Conservation (phyloP, 805 yeast genomes). For the Metschnikowia corniflorae region DNA sequence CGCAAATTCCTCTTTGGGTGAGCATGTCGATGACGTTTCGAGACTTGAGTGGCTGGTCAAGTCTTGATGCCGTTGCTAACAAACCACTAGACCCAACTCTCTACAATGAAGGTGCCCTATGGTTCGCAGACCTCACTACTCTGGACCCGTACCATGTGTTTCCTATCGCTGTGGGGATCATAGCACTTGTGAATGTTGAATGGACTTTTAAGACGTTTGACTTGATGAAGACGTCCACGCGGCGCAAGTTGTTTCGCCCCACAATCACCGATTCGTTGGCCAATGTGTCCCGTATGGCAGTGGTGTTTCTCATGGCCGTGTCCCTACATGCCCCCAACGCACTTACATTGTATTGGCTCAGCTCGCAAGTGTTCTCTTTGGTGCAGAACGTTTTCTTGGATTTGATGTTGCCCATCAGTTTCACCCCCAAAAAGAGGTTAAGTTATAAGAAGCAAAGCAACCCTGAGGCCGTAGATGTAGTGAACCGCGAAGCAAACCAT, state of each 20-base stretch:
- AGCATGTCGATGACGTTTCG: constrained; percentile 73
- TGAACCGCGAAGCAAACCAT: constrained; percentile 4
- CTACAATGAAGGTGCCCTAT: constrained; percentile 51
- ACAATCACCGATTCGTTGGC: constrained; percentile 62
- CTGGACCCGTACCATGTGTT: constrained; percentile 60
- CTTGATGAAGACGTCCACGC: constrained; percentile 39
- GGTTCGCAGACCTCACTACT: constrained; percentile 59
- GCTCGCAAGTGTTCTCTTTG: constrained; percentile 75
- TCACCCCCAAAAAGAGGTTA: constrained; percentile 42
- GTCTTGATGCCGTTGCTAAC: constrained; percentile 40
- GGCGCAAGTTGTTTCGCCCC: constrained; percentile 46
- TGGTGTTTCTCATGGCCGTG: constrained; percentile 77
- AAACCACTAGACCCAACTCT: constrained; percentile 49
- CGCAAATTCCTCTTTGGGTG: constrained; percentile 88
- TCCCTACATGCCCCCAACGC: constrained; percentile 86
- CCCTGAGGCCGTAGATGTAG: constrained; percentile 14
- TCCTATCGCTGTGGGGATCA: constrained; percentile 69
- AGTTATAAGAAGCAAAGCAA: constrained; percentile 16
- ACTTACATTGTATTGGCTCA: constrained; percentile 82
- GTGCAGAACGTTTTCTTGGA: constrained; percentile 74
- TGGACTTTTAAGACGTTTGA: constrained; percentile 70
- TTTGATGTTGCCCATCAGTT: constrained; percentile 54
- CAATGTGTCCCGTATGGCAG: constrained; percentile 68
- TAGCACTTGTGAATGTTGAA: constrained; percentile 75
- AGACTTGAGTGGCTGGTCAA: constrained; percentile 66